A percentile compares a stretch with the other conserved stretches of the same genome.
phyloP scores from a whole-genome alignment of 2,329 filamentous ascomycete species.

The Talaromyces rugulosus region DNA sequence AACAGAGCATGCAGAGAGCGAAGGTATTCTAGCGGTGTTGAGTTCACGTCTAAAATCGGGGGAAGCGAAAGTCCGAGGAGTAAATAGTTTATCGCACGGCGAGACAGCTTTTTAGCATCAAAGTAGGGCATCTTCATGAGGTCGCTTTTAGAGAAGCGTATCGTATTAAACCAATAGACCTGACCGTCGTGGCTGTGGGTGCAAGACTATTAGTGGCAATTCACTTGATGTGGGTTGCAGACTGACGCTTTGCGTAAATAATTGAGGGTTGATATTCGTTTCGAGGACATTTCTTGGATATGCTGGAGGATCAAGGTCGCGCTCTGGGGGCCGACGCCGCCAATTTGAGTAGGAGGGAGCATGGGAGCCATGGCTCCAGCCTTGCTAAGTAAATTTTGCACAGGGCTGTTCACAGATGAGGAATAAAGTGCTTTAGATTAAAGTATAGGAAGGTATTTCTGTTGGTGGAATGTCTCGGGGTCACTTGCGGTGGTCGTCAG shows the following conservation, averaged over 20 bases:
- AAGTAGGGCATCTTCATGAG: slow-evolving; percentile 80
- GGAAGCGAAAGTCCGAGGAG: slow-evolving; percentile 89
- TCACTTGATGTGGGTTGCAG: not conserved
- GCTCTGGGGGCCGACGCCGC: slow-evolving; percentile 41
- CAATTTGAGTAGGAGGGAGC: slow-evolving; percentile 28
- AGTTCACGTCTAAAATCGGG: slow-evolving; percentile 78
- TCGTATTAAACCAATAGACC: slow-evolving; percentile 97
- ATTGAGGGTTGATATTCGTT: slow-evolving; percentile 89
- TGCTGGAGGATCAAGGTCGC: slow-evolving; percentile 58
- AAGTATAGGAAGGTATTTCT: not conserved
- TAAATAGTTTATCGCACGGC: slow-evolving; percentile 89
- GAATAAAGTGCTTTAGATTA: not conserved
- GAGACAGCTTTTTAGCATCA: slow-evolving; percentile 74
- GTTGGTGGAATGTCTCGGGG: not conserved
- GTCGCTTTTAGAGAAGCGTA: slow-evolving; percentile 82
- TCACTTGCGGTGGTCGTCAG: not conserved
- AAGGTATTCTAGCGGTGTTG: slow-evolving; percentile 78
- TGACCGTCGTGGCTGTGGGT: slow-evolving; percentile 75
- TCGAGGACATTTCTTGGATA: slow-evolving; percentile 80
- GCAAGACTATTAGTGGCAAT: slow-evolving; percentile 5
- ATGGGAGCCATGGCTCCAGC: slow-evolving; percentile 21
- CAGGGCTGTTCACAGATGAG: not conserved
- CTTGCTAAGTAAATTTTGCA: not conserved
- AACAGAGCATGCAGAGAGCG: slow-evolving; percentile 80
- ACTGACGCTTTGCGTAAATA: slow-evolving; percentile 88